phyloP scores from a whole-genome alignment of 495 filamentous ascomycete species.

The Tuber umbilicatum region DNA sequence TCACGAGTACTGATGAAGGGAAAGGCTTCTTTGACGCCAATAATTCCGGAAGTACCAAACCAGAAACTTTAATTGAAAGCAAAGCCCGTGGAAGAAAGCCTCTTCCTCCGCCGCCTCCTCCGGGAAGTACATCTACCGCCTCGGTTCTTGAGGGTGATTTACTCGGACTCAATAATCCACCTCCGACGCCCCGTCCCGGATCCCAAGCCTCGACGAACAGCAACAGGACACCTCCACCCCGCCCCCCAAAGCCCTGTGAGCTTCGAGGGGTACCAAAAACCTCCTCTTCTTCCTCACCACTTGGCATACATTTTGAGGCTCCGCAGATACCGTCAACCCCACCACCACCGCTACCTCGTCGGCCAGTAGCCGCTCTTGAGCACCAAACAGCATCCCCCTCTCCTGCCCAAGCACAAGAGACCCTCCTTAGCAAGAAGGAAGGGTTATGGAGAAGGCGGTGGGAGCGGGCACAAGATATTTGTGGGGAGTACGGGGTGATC shows the following conservation, averaged over 20 bases:
- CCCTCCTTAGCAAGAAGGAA: conserved; percentile 62
- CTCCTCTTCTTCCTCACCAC: background rate
- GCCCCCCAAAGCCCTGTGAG: conserved; percentile 61
- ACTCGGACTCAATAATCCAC: background rate
- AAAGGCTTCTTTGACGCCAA: conserved; percentile 21
- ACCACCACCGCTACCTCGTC: conserved; percentile 19
- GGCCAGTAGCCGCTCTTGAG: conserved; percentile 6
- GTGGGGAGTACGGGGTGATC: conserved; percentile 62
- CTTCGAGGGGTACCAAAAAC: conserved; percentile 46
- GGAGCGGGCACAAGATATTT: conserved; percentile 62
- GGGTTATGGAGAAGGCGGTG: conserved; percentile 77
- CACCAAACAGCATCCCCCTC: background rate
- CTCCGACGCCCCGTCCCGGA: background rate
- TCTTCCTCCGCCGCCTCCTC: background rate
- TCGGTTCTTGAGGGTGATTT: background rate
- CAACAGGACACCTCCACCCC: conserved; percentile 51
- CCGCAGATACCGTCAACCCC: conserved; percentile 12
- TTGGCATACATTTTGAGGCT: background rate
- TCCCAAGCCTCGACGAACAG: conserved; percentile 26
- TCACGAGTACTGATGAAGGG: conserved; percentile 52
- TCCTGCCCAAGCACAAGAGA: conserved; percentile 14
- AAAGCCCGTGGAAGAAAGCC: background rate
- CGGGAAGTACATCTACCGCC: background rate
- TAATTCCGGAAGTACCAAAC: background rate
- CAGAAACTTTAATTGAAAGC: background rate